phyloP scores from a whole-genome alignment of 352 stramenopile genomes.

The Pythium insidiosum region DNA sequence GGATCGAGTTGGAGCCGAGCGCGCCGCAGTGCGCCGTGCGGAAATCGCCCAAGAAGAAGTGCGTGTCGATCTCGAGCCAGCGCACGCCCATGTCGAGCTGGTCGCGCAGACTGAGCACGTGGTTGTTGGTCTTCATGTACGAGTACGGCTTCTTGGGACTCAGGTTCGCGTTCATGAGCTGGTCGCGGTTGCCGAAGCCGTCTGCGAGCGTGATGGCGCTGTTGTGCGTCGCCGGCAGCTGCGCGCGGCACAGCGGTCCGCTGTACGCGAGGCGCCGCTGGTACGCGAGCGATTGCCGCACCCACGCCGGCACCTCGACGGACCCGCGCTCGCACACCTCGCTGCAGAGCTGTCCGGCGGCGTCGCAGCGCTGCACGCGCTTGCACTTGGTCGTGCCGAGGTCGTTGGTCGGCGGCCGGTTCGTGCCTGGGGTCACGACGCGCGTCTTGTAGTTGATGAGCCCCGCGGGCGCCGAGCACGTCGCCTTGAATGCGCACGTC shows the following conservation, averaged over 20 bases:
- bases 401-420: conserved; percentile 24
- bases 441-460: conserved; percentile 19
- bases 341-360: conserved; percentile 26
- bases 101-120: conserved; percentile 43
- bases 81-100: conserved; percentile 49
- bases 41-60: conserved; percentile 53
- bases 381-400: conserved; percentile 21
- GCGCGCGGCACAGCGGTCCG: conserved; percentile 31
- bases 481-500: conserved; percentile 19
- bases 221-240: conserved; percentile 50
- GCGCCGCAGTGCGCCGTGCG: conserved; percentile 48
- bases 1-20: conserved; percentile 25
- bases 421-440: conserved; percentile 18
- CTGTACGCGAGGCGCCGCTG: conserved; percentile 34
- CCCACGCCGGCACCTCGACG: conserved; percentile 17
- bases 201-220: conserved; percentile 44
- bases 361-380: conserved; percentile 26
- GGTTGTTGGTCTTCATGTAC: conserved; percentile 64
- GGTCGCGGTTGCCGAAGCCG: conserved; percentile 48
- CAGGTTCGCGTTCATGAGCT: conserved; percentile 45
- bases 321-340: conserved; percentile 34
- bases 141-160: conserved; percentile 29
- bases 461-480: conserved; percentile 19
- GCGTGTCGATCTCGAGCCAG: conserved; percentile 53
- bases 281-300: conserved; percentile 32